Evolutionary conservation across 2,329 filamentous ascomycete species (phyloP).

Genomic region (Pseudogymnoascus sp.): DNA sequence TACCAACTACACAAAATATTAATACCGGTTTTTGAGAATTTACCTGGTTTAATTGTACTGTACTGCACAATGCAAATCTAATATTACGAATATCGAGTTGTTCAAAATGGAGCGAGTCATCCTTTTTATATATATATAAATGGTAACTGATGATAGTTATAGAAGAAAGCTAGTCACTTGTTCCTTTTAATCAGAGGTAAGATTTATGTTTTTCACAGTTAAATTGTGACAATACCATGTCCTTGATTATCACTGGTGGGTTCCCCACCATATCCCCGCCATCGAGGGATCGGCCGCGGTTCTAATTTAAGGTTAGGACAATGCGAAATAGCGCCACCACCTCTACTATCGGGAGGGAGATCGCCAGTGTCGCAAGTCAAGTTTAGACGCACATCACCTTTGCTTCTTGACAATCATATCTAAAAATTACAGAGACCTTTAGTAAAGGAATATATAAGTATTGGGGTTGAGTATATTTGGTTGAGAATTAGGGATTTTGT

Average conservation of each 20-base stretch:
- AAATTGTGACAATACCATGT: neutral
- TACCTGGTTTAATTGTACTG: too few relatives aligned
- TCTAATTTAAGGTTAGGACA: neutral
- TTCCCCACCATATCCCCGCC: neutral
- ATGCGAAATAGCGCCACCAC: neutral
- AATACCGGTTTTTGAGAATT: too few relatives aligned
- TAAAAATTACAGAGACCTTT: neutral
- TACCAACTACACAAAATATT: too few relatives aligned
- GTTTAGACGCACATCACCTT: neutral
- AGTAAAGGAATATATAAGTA: neutral
- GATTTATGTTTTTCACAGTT: neutral
- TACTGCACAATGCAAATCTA: too few relatives aligned
- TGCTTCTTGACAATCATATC: neutral
- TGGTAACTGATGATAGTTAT: too few relatives aligned
- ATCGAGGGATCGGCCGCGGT: neutral
- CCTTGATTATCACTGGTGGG: neutral
- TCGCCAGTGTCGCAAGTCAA: neutral
- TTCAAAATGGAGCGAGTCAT: too few relatives aligned
- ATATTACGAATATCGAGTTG: too few relatives aligned
- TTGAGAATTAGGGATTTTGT: neutral
- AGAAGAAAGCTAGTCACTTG: too few relatives aligned
- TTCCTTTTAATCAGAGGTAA: too few relatives aligned
- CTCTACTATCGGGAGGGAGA: neutral
- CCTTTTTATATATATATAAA: too few relatives aligned
- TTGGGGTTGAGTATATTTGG: neutral